Percentiles rank a stretch among this genome's conserved stretches.
Evolutionary conservation across 148 eudicot genomes (phyloP).

Genomic region (Chenopodium suecicum): DNA sequence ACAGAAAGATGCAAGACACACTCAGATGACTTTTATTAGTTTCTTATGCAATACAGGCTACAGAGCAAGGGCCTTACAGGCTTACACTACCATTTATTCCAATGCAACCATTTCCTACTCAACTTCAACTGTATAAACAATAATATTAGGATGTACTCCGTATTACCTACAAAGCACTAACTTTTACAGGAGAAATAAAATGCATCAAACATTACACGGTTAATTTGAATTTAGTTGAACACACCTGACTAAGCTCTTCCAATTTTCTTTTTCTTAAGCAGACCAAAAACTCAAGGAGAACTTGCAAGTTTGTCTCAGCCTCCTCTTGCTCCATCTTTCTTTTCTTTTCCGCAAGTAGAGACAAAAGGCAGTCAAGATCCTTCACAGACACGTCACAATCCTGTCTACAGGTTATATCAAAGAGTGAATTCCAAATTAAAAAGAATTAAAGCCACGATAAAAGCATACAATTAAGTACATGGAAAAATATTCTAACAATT

Average conservation of each 20-base stretch:
- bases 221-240: constrained; percentile 1
- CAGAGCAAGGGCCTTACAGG: not conserved
- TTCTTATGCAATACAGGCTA: not conserved
- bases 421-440: constrained; percentile 33
- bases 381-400: constrained; percentile 81
- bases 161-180: not conserved
- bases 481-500: not conserved
- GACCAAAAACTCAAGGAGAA: constrained; percentile 67
- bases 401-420: constrained; percentile 64
- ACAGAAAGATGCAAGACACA: too few relatives aligned
- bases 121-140: not conserved
- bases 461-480: not conserved
- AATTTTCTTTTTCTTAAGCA: constrained; percentile 65
- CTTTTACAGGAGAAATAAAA: not conserved
- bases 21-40: too few relatives aligned
- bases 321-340: constrained; percentile 84
- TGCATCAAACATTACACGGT: not conserved
- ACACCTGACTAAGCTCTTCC: constrained; percentile 81
- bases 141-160: not conserved
- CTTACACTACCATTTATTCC: not conserved
- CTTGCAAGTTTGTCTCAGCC: constrained; percentile 78
- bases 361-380: constrained; percentile 69
- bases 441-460: not conserved
- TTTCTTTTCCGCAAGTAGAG: constrained; percentile 70
- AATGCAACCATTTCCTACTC: not conserved